A percentile compares a stretch with the other conserved stretches of the same genome.
Evolutionary conservation across 2,329 filamentous ascomycete species (phyloP).

Genomic region (Pseudocercospora fuligena): DNA sequence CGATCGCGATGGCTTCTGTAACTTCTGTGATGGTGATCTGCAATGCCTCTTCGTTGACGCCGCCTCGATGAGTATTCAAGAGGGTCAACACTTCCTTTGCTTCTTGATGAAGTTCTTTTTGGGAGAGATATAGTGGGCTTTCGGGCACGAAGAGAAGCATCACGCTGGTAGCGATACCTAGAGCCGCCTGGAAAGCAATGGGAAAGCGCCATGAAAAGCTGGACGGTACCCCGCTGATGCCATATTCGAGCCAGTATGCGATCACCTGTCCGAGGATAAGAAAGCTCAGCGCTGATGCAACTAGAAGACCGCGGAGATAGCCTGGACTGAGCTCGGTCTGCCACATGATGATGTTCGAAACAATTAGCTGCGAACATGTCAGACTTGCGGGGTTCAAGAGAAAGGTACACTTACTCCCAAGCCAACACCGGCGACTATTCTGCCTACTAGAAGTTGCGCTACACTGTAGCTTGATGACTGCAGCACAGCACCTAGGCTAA

Average conservation of each 20-base stretch:
- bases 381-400: background rate
- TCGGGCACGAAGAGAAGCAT: background rate
- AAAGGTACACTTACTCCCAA: background rate
- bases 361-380: background rate
- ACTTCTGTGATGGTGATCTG: conserved; percentile 1
- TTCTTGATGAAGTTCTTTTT: conserved; percentile 7
- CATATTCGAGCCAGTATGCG: conserved; percentile 21
- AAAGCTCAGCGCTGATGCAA: conserved; percentile 11
- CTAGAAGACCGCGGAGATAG: conserved; percentile 14
- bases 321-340: conserved; percentile 17
- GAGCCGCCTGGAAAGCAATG: background rate
- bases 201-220: conserved; percentile 13
- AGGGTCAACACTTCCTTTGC: conserved; percentile 7
- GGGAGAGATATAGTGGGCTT: conserved; percentile 6
- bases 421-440: conserved; percentile 10
- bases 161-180: background rate
- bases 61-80: conserved; percentile 3
- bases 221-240: background rate
- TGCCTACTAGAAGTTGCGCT: conserved; percentile 16
- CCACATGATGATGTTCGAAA: conserved; percentile 19
- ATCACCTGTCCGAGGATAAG: conserved; percentile 18
- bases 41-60: background rate
- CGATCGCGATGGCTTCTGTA: conserved; percentile 12
- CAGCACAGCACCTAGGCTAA: conserved; percentile 15
- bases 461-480: conserved; percentile 16